Evolutionary conservation across 2,329 filamentous ascomycete genomes (phyloP).

Genomic region (Aspergillus chevalieri): DNA sequence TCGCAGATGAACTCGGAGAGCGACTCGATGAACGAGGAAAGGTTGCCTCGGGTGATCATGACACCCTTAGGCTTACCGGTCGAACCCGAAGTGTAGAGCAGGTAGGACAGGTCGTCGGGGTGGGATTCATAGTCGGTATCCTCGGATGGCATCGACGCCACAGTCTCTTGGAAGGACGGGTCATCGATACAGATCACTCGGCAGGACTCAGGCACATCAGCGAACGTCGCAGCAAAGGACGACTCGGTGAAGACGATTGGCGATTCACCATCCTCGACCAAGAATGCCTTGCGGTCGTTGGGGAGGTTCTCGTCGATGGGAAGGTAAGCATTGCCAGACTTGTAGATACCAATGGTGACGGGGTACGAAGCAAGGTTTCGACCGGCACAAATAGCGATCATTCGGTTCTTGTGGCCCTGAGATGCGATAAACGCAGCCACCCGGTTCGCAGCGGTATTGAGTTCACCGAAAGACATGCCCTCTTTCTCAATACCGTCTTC

Average conservation of each 20-base stretch:
- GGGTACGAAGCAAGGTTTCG: constrained; percentile 83
- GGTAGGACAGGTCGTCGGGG: constrained; percentile 28
- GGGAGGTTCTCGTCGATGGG: constrained; percentile 73
- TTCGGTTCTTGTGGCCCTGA: constrained; percentile 43
- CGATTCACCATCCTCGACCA: constrained; percentile 66
- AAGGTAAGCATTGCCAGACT: constrained; percentile 74
- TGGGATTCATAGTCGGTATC: constrained; percentile 22
- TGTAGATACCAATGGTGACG: constrained; percentile 72
- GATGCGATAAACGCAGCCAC: constrained; percentile 20
- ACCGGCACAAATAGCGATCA: constrained; percentile 73
- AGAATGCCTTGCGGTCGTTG: constrained; percentile 66
- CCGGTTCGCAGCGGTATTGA: constrained; percentile 18
- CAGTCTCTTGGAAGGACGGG: constrained; percentile 29
- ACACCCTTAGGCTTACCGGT: constrained; percentile 85
- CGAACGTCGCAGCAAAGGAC: constrained; percentile 37
- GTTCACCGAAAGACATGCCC: constrained; percentile 18
- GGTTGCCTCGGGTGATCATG: constrained; percentile 77
- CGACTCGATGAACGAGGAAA: constrained; percentile 8
- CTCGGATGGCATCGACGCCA: constrained; percentile 28
- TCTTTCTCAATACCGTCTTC: constrained; percentile 16
- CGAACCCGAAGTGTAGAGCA: constrained; percentile 59
- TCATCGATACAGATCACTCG: constrained; percentile 45
- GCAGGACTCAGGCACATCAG: constrained; percentile 26
- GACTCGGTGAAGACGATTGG: constrained; percentile 56
- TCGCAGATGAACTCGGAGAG: constrained; percentile 10